A percentile compares a stretch with the other conserved stretches of the same genome.
phyloP scores from a whole-genome alignment of 495 filamentous ascomycete species.

The Hypomontagnella monticulosa region DNA sequence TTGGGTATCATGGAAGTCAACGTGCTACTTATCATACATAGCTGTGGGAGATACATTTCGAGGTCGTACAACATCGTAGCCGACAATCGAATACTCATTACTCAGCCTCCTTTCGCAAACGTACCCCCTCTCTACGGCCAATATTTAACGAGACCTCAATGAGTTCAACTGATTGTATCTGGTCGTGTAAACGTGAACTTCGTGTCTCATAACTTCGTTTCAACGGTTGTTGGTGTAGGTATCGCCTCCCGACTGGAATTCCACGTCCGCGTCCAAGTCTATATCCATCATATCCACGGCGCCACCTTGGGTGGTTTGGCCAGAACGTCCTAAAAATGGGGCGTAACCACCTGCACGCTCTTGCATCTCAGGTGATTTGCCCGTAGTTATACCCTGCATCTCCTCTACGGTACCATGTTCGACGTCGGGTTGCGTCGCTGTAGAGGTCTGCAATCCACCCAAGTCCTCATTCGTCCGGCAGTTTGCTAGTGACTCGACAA shows the following conservation, averaged over 20 bases:
- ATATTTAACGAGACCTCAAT: background rate
- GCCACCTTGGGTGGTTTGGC: constrained; percentile 9
- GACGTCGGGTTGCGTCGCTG: background rate
- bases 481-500: constrained; percentile 24
- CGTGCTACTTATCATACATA: constrained; percentile 14
- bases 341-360: constrained; percentile 40
- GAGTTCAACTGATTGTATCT: background rate
- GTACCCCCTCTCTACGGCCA: background rate
- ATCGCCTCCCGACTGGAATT: constrained; percentile 32
- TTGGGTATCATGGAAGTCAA: constrained; percentile 35
- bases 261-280: constrained; percentile 38
- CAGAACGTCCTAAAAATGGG: constrained; percentile 34
- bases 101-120: background rate
- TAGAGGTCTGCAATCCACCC: background rate
- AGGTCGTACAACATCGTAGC: background rate
- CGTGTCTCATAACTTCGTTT: constrained; percentile 9
- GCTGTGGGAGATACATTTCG: constrained; percentile 1
- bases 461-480: constrained; percentile 3
- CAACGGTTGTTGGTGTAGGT: background rate
- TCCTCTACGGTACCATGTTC: constrained; percentile 16
- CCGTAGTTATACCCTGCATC: background rate
- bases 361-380: constrained; percentile 51
- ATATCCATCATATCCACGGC: constrained; percentile 42
- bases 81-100: background rate
- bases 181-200: background rate